phyloP scores from a whole-genome alignment of 2,329 filamentous ascomycete species.

The Pseudogymnoascus sp. region DNA sequence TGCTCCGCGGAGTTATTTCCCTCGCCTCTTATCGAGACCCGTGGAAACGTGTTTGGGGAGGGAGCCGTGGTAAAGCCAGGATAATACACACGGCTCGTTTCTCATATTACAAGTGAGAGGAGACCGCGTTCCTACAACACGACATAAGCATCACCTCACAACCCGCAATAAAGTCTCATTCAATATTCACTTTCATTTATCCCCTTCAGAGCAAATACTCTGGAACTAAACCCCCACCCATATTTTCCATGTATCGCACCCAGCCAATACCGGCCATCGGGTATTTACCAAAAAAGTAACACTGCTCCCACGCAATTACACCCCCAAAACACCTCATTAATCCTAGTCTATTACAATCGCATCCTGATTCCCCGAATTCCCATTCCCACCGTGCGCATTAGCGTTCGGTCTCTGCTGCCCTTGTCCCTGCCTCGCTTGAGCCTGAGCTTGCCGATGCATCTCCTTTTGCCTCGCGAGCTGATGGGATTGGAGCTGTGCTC shows the following conservation, averaged over 20 bases:
- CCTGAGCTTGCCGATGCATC: not conserved
- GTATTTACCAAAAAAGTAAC: not conserved
- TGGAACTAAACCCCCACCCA: constrained; percentile 5
- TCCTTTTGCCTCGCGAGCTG: not conserved
- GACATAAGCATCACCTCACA: not conserved
- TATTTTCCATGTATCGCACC: constrained; percentile 5
- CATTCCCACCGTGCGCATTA: not conserved
- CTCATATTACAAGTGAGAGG: not conserved
- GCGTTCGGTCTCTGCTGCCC: not conserved
- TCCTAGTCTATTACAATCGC: constrained; percentile 6
- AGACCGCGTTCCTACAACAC: not conserved
- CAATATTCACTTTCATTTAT: constrained; percentile 4
- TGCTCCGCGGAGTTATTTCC: not conserved
- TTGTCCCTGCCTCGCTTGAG: not conserved
- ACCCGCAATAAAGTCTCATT: not conserved
- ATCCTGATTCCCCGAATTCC: constrained; percentile 1
- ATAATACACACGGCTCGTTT: not conserved
- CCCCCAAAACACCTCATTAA: constrained; percentile 3
- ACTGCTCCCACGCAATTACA: not conserved
- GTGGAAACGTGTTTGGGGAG: not conserved
- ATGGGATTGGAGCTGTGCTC: not conserved
- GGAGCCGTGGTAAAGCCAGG: not conserved
- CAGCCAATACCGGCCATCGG: constrained; percentile 3
- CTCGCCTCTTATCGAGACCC: not conserved
- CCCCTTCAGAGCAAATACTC: not conserved